These are phyloP conservation scores for Cyberlindnera subsufficiens DNA, from an alignment of 805 yeast species.

Conservation along the genomic window DNA sequence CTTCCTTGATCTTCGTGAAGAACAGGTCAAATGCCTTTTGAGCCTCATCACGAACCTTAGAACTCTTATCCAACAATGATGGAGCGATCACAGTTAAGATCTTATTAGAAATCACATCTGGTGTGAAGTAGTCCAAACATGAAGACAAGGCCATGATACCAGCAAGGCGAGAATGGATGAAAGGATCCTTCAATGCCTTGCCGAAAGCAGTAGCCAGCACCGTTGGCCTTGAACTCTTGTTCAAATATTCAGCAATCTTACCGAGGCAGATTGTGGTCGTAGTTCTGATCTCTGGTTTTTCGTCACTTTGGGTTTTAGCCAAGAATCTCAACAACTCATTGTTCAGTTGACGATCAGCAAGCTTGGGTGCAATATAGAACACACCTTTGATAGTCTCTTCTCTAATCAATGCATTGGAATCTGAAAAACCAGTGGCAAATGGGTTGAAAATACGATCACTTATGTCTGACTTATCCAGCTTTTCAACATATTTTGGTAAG, in stretches of 20 bases:
- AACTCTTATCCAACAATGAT: conserved; percentile 69
- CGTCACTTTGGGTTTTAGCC: conserved; percentile 79
- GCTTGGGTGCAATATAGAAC: conserved; percentile 49
- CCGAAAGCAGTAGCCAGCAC: conserved; percentile 85
- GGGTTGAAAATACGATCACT: conserved; percentile 63
- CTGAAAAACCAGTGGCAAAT: conserved; percentile 77
- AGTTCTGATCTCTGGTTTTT: conserved; percentile 68
- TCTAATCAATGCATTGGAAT: conserved; percentile 74
- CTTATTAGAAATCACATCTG: conserved; percentile 73
- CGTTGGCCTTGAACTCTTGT: conserved; percentile 50
- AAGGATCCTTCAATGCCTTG: conserved; percentile 76
- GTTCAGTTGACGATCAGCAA: conserved; percentile 76
- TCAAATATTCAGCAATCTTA: conserved; percentile 55
- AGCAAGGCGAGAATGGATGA: conserved; percentile 65
- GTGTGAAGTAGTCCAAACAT: conserved; percentile 59
- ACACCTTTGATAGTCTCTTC: conserved; percentile 73
- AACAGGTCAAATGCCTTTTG: conserved; percentile 59
- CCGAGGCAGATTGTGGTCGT: conserved; percentile 69
- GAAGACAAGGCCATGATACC: conserved; percentile 70
- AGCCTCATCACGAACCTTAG: conserved; percentile 68
- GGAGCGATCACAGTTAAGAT: conserved; percentile 83
- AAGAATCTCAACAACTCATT: conserved; percentile 75
- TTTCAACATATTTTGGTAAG: conserved; percentile 48
- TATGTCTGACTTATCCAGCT: conserved; percentile 53
- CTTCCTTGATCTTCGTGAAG: conserved; percentile 45